Percentiles rank a stretch among this genome's conserved stretches.
phyloP scores from a whole-genome alignment of 306 rosid species.

The Prunus dulcis region DNA sequence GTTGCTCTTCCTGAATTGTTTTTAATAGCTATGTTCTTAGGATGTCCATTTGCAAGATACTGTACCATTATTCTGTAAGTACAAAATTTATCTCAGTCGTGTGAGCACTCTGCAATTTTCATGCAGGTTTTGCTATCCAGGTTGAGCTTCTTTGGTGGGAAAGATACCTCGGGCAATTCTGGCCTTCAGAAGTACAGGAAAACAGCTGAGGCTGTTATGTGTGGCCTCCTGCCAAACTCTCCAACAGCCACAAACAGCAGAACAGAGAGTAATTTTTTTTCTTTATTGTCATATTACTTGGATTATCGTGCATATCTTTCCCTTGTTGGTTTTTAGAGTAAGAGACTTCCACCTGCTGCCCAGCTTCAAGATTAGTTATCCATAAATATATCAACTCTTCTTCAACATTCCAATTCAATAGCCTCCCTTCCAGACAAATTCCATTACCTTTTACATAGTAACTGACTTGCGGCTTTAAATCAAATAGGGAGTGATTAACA shows the following conservation, averaged over 20 bases:
- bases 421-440: neutral
- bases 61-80: neutral
- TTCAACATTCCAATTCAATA: neutral
- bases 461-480: neutral
- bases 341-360: neutral
- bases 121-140: conserved; percentile 89
- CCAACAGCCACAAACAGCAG: conserved; percentile 91
- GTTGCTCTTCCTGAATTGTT: conserved; percentile 1
- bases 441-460: neutral
- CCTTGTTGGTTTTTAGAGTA: neutral
- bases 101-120: conserved; percentile 10
- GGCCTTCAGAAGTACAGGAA: conserved; percentile 57
- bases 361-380: neutral
- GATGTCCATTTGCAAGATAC: conserved; percentile 1
- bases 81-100: neutral
- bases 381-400: neutral
- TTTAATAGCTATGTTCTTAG: neutral
- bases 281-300: conserved; percentile 12
- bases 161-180: conserved; percentile 40
- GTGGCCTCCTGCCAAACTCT: conserved; percentile 82
- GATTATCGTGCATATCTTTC: neutral
- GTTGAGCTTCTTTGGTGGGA: conserved; percentile 68
- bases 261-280: conserved; percentile 59
- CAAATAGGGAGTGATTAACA: neutral
- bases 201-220: conserved; percentile 93